Evolutionary conservation across 2,329 filamentous ascomycete species (phyloP).

Genomic region (Fusarium sp.): DNA sequence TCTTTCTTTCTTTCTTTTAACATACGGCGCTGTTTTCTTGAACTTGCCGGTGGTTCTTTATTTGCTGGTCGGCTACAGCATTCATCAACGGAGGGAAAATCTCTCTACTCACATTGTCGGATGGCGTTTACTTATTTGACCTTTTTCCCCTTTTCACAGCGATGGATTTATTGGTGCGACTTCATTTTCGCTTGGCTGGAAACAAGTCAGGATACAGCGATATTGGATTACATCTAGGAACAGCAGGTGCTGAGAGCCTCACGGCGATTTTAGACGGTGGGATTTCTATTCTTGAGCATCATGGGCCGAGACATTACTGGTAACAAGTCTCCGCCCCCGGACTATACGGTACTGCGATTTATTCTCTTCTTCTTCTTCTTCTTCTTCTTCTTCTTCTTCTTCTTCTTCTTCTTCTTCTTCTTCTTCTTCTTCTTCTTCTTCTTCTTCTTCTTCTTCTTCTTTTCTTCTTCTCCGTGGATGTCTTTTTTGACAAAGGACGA

Average conservation of each 20-base stretch:
- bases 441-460: neutral
- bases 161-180: constrained; percentile 28
- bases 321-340: neutral
- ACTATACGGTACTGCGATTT: neutral
- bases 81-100: constrained; percentile 20
- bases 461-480: constrained; percentile 20
- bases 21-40: constrained; percentile 14
- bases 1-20: constrained; percentile 13
- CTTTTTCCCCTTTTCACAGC: constrained; percentile 40
- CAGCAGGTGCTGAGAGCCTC: constrained; percentile 43
- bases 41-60: constrained; percentile 1
- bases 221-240: constrained; percentile 41
- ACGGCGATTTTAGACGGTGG: constrained; percentile 39
- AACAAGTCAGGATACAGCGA: constrained; percentile 26
- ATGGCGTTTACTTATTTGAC: constrained; percentile 13
- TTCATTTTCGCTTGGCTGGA: constrained; percentile 30
- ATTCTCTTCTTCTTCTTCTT: neutral
- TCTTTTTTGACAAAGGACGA: constrained; percentile 26
- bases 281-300: constrained; percentile 11
- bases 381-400: constrained; percentile 1
- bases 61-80: constrained; percentile 10
- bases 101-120: constrained; percentile 24
- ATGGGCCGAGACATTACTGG: constrained; percentile 19
- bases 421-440: neutral
- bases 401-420: neutral